Base-by-base conservation (phyloP, 225 moss, liverwort and hornwort genomes). In the Ulota crispa region DNA sequence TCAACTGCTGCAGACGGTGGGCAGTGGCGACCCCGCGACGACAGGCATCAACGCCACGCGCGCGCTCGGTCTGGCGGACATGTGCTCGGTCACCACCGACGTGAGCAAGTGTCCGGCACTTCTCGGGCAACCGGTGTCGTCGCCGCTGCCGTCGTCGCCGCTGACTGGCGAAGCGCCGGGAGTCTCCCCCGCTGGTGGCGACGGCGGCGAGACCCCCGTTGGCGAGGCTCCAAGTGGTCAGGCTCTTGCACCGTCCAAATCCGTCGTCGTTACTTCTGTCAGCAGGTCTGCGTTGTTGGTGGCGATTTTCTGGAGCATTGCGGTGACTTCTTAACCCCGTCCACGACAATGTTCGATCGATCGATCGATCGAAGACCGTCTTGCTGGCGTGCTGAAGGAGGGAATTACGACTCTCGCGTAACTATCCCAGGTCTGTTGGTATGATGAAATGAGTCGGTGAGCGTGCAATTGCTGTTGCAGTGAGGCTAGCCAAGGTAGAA, bases 1-100 rank as follows among this genome's bases (percentile, higher is more conserved):
- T 71, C 83, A 85, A 71, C 67, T 89, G 27, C n/a, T 89, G 28
- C 83, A 82, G 30, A 78, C 81, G 12, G 87, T 87, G 53, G 82
- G 77, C 1, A 85, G 87, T 28, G 89, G 89, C 28, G 85, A 85
- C 70, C 80, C 88, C 0, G 82, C 76, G 27, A 81, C 78, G 3
- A n/a, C 60, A n/a, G 89, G 89, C 18, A 83, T 89, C 31, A 89
- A 89, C 54, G 81, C 61, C 2, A 89, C 89, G 8, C 80, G 83
- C 43, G 87, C 83, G 8, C 70, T 85, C 10, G 83, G 75, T 16
- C 62, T 89, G 10, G 83, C 89, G 7, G 42, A 66, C 8, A 78
- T 87, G 2, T 89, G 89, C 78, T 78, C 81, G 30, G 81, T 87
- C 23, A 20, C 59, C 3, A 70, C 85, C 7, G 85, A 89, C 71